Base-by-base conservation (phyloP, 345 rosid species). In the Eutrema japonicum region DNA sequence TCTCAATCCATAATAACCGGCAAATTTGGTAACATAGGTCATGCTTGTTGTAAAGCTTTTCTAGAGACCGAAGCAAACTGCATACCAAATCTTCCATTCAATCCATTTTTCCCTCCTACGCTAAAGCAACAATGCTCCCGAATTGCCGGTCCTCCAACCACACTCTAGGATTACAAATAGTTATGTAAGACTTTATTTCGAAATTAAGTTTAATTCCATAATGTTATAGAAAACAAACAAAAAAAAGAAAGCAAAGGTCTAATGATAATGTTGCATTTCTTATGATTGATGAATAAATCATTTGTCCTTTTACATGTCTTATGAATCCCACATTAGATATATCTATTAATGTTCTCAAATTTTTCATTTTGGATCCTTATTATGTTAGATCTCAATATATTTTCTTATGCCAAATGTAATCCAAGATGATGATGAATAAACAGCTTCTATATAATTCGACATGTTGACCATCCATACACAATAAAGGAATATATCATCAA, bases 71-170 rank as follows among this genome's bases (percentile, higher is more conserved):
- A 22, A 22, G 70, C 56, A 11, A 63, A 54, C 10, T 72, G 70
- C 37, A 10, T 22, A 7, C 62, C 9, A 0, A 22, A 72, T 16
- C 41, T 71, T 50, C 75, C 68, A 32, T 52, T 41, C 32, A 5
- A 10, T 8, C 64, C 70, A 0, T 53, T 32, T 7, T 27, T 51
- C 30, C 61, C 61, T 55, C 61, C 61, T 32, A 33, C 7, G 61
- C 6, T 55, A 1, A 55, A 55, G 61, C 26, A 55, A 55, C 37
- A 6, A 6, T 35, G 37, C 37, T 35, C 37, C 1, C 6, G 8
- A 5, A 4, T 35, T 35, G 37, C 37, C 4, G 7, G 4, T 35
- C 7, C 37, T 35, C 37, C 37, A 35, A 35, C 37, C 7, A 35
- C 9, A 36, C 9, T 7, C 2, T 6, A 36, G 2, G 40, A 8